These are phyloP conservation scores for Ogataea corticis DNA, from an alignment of 805 yeast species.

Conservation along the genomic window DNA sequence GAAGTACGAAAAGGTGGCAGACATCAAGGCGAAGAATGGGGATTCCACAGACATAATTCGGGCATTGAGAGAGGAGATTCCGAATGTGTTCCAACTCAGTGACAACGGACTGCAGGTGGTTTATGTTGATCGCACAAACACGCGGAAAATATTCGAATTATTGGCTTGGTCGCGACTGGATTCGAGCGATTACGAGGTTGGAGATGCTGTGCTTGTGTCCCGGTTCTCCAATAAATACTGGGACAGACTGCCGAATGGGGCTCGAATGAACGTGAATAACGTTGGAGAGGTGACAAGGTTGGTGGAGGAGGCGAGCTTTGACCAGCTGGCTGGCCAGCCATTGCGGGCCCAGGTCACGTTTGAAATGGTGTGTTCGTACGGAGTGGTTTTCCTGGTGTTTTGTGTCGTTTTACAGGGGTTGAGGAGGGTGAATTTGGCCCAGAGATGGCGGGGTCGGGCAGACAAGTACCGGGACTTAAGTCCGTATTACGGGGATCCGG, in stretches of 20 bases:
- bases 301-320: constrained; percentile 14
- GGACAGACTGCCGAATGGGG: constrained; percentile 17
- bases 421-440: background rate
- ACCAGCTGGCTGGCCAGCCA: constrained; percentile 4
- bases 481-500: constrained; percentile 10
- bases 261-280: constrained; percentile 12
- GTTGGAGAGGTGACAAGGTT: constrained; percentile 12
- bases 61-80: constrained; percentile 54
- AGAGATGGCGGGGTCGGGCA: background rate
- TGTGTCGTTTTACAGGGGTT: constrained; percentile 6
- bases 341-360: constrained; percentile 14
- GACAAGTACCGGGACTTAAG: constrained; percentile 5
- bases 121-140: constrained; percentile 50
- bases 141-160: constrained; percentile 18
- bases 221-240: constrained; percentile 34
- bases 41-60: constrained; percentile 44
- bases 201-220: constrained; percentile 57
- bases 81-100: constrained; percentile 33
- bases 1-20: constrained; percentile 46
- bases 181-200: constrained; percentile 39
- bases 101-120: constrained; percentile 42
- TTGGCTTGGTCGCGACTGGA: constrained; percentile 40
- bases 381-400: constrained; percentile 8
- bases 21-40: constrained; percentile 45
- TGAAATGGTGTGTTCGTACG: constrained; percentile 7